Evolutionary conservation across 192 early-diverging fungal genomes (phyloP).

Genomic region (Obelidium mucronatum): DNA sequence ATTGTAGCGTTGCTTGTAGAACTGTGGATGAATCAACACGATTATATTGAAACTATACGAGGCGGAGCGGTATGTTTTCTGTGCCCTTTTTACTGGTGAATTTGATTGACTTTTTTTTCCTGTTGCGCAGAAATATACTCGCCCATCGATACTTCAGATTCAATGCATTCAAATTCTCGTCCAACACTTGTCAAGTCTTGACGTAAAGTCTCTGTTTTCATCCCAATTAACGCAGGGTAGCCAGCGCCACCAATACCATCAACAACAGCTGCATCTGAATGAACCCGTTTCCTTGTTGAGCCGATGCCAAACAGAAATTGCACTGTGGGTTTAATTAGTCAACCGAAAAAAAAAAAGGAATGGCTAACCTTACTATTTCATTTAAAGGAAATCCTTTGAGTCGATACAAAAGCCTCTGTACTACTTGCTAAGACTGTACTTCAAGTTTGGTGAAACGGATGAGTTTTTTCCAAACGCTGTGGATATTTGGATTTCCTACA

Average conservation of each 20-base stretch:
- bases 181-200: slow-evolving; percentile 18
- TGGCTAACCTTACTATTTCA: not conserved
- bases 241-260: not conserved
- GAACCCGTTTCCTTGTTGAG: not conserved
- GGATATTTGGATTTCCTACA: slow-evolving; percentile 48
- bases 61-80: slow-evolving; percentile 5
- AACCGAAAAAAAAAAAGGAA: too few species aligned
- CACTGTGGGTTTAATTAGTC: not conserved
- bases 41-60: slow-evolving; percentile 22
- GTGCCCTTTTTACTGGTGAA: too few species aligned
- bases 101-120: too few species aligned
- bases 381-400: not conserved
- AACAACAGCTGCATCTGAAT: not conserved
- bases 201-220: slow-evolving; percentile 10
- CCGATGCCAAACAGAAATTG: not conserved
- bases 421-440: slow-evolving; percentile 36
- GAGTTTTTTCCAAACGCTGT: slow-evolving; percentile 41
- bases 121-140: slow-evolving; percentile 6
- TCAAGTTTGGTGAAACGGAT: slow-evolving; percentile 41
- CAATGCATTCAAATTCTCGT: slow-evolving; percentile 32
- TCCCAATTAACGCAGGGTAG: not conserved
- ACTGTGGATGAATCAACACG: slow-evolving; percentile 51
- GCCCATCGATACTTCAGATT: slow-evolving; percentile 17
- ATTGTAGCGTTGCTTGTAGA: slow-evolving; percentile 42
- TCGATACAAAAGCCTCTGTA: slow-evolving; percentile 43